Evolutionary conservation across 2,329 filamentous ascomycete genomes (phyloP).

Genomic region (Monilinia vaccinii-corymbosi): DNA sequence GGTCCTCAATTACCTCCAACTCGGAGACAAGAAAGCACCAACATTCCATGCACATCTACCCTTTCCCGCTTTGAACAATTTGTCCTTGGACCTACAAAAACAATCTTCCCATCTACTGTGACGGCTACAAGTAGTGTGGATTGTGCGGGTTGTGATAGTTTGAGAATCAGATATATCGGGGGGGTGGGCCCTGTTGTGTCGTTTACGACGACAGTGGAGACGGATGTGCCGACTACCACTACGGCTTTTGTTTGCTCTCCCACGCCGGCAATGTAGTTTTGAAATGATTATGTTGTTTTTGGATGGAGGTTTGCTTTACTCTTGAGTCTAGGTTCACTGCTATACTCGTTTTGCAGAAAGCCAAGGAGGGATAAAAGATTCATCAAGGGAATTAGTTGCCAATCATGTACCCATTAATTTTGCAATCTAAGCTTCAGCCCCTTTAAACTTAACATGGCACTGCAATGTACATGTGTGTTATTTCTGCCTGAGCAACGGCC

Average conservation of each 20-base stretch:
- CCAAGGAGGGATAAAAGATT: not conserved
- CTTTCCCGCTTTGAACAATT: not conserved
- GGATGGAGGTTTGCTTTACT: not conserved
- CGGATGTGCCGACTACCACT: not conserved
- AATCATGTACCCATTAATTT: not conserved
- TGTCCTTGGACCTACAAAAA: not conserved
- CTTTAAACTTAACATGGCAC: not conserved
- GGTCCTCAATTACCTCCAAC: not conserved
- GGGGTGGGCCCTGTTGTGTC: constrained; percentile 3
- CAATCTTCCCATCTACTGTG: not conserved
- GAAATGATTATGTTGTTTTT: not conserved
- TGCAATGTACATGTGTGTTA: not conserved
- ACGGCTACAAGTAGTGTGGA: constrained; percentile 2
- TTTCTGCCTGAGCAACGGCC: not conserved
- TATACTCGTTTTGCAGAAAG: not conserved
- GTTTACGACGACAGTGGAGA: constrained; percentile 1
- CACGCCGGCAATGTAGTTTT: not conserved
- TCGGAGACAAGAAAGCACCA: not conserved
- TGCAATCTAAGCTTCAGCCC: not conserved
- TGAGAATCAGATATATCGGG: not conserved
- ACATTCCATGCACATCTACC: constrained; percentile 1
- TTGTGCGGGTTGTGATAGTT: constrained; percentile 3
- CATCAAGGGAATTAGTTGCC: not conserved
- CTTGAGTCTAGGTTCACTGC: not conserved
- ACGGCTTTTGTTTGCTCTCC: not conserved